Percentiles rank a stretch among this genome's conserved stretches.
These are phyloP conservation scores for Pholiota molesta DNA, from an alignment of 768 basidiomycete species.

Conservation along the genomic window DNA sequence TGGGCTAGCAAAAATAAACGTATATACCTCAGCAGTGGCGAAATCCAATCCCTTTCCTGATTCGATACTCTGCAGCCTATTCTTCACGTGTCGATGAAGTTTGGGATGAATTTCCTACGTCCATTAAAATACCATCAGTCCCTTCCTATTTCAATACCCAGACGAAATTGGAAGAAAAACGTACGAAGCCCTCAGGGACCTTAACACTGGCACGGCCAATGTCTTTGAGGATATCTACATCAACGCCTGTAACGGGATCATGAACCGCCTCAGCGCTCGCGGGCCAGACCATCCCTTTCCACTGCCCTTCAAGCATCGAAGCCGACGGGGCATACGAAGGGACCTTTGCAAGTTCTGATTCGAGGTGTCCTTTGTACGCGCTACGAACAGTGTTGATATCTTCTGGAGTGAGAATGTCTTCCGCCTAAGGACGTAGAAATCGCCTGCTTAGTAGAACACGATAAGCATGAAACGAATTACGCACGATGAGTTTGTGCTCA, in stretches of 20 bases:
- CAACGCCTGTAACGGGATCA: slow-evolving; percentile 72
- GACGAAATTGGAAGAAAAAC: slow-evolving; percentile 32
- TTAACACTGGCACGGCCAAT: slow-evolving; percentile 73
- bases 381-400: slow-evolving; percentile 54
- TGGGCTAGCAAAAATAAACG: background rate
- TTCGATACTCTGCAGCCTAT: slow-evolving; percentile 70
- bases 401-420: slow-evolving; percentile 54
- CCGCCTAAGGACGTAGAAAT: slow-evolving; percentile 35
- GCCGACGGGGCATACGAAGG: slow-evolving; percentile 50
- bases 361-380: slow-evolving; percentile 64
- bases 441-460: background rate
- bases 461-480: slow-evolving; percentile 25
- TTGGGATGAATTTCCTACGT: slow-evolving; percentile 78
- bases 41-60: slow-evolving; percentile 79
- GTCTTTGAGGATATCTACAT: slow-evolving; percentile 47
- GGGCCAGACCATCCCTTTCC: slow-evolving; percentile 72
- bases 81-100: slow-evolving; percentile 78
- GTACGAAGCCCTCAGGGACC: slow-evolving; percentile 63
- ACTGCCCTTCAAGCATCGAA: slow-evolving; percentile 67
- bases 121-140: slow-evolving; percentile 38
- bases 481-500: slow-evolving; percentile 75
- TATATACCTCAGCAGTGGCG: slow-evolving; percentile 81
- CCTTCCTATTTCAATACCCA: background rate
- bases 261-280: slow-evolving; percentile 50
- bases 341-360: slow-evolving; percentile 56